Evolutionary conservation across 371 early-diverging fungal genomes (phyloP).

Genomic region (Mortierella sp.): DNA sequence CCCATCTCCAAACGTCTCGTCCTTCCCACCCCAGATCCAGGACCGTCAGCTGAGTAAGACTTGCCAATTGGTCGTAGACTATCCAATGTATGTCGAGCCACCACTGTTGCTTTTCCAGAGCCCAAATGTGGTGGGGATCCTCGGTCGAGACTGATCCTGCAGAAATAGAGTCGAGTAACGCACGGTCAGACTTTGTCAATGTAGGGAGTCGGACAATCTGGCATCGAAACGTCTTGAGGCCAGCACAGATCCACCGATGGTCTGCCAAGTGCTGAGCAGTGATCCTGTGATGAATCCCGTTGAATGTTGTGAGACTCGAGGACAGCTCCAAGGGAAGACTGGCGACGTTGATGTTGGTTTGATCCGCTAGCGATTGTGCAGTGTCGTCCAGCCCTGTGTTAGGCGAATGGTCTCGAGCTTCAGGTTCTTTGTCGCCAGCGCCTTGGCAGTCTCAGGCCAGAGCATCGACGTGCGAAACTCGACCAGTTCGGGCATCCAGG

Average conservation of each 20-base stretch:
- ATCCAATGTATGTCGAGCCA: neutral
- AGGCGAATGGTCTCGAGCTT: neutral
- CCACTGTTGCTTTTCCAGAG: neutral
- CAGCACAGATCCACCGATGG: neutral
- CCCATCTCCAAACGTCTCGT: neutral
- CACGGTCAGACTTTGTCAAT: neutral
- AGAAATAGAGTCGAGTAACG: neutral
- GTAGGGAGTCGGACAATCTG: neutral
- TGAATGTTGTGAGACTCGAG: neutral
- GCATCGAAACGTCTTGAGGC: neutral
- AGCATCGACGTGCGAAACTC: neutral
- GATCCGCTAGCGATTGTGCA: neutral
- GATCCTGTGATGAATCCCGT: neutral
- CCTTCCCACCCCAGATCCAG: neutral
- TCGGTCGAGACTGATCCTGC: neutral
- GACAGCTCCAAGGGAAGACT: neutral
- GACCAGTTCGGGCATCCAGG: neutral
- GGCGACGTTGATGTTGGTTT: neutral
- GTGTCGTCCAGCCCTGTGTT: neutral
- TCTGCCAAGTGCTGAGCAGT: neutral
- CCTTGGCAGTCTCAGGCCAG: neutral
- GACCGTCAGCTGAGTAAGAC: neutral
- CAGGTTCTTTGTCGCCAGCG: neutral
- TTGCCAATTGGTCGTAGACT: neutral
- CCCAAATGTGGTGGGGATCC: neutral